Evolutionary conservation across 2,329 filamentous ascomycete genomes (phyloP), one percentile per base, ranked within the genome.

Genomic region (Ascochyta koolunga): DNA sequence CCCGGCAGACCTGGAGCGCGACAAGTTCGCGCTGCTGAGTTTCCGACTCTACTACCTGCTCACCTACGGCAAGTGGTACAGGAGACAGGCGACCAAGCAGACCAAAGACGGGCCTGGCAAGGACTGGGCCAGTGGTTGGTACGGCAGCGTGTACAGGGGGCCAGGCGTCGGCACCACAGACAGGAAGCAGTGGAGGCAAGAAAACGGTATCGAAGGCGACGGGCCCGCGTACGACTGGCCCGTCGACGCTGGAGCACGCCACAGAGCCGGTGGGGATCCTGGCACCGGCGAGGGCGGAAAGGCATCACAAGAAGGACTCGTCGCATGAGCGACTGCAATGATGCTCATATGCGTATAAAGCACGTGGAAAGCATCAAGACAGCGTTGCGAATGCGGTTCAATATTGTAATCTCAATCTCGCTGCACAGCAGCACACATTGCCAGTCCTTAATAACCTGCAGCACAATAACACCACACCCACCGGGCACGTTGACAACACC

Each of bases 1-100:
- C 62, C 77, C 78, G 1, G 83, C 82, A 55, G 85, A 87, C 61
- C 66, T 88, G 1, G 85, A 87, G 71, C 71, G 83, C n/a, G 85
- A 87, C 56, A 77, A 76, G 47, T 88, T 86, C 64, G 83, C 86
- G 0, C 78, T 88, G 49, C 63, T 87, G 54, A 79, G 80, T 41
- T 88, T 88, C 64, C 69, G 85, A 37, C 66, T 88, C 54, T 88
- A 88, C 59, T 87, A 87, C 54, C 69, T 87, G 42, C 67, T 88
- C 2, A 72, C 77, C 0, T 87, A 88, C 61, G 85, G 86, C 19
- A 82, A 80, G 60, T 87, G 85, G 85, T 86, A 87, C 64, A 71
- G 78, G 9, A 65, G 75, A 32, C 73, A 67, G 49, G 75, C 73
- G 11, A 73, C 68, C 15, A 76, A 72, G 47, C 76, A 79, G 16